Conservation (phyloP, 176 grass and related monocot species). For the sorghum (Sorghum bicolor) region Sorghum_bicolor_NCBIv3 NC_012871.2:65207501-65208000, state of each 20-base stretch:
- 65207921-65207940: constrained; percentile 28
- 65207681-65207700: background rate
- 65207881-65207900: constrained; percentile 83
- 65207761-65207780: background rate
- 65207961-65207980: background rate
- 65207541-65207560: constrained; percentile 23
- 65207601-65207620: background rate
- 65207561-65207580: background rate
- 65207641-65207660: background rate
- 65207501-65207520: constrained; percentile 94
- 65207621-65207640: background rate
- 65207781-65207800: background rate
- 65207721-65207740: background rate
- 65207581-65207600: constrained; percentile 13
- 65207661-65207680: background rate
- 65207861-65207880: constrained; percentile 86
- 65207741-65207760: background rate
- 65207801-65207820: constrained; percentile 20
- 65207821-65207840: constrained; percentile 98
- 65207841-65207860: constrained; percentile 72
- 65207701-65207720: background rate
- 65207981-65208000: background rate
- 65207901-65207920: constrained; percentile 51
- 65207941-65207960: background rate
- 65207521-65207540: constrained; percentile 52